Evolutionary conservation across 768 basidiomycete species (phyloP), one percentile per base, ranked within the genome.

Genomic region (Cyclocybe aegerita): DNA sequence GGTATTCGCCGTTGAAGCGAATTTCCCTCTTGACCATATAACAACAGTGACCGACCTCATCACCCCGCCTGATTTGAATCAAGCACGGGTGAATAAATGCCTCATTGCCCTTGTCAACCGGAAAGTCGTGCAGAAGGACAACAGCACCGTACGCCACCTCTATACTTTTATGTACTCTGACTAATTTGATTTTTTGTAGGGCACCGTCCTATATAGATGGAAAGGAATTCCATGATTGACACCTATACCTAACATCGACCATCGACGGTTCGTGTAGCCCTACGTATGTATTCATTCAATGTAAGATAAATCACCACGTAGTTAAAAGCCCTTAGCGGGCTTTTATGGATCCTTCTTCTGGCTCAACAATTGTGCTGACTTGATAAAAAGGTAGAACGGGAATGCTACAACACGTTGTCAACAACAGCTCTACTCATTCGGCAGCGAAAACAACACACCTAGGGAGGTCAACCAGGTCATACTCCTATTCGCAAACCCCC

Each of bases 11-110:
- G 34, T 42, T 32, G 40, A 15, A 17, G 10, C 32, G 23, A 16
- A 7, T 12, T n/a, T 11, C 9, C 34, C 37, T 37, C 33, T 12
- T 47, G 37, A 17, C 9, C 14, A 46, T 31, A 42, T 38, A 5
- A 44, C 12, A 15, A 17, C 59, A 96, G 93, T 95, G 16, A 69
- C 79, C 30, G 89, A 92, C 49, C 76, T 95, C 48, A 79, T 94
- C 58, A 77, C 75, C 37, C 84, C 84, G 2, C 90, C 92, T 0
- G 90, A 93, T 55, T 78, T 96, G 34, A 90, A 86, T 46, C 93
- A 96, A 71, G 88, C 93, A 7, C 79, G 90, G 38, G 94, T 93
- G 37, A 96, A 97, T 67, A 95, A 93, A 65, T 96, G 93, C 58
- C 75, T 98, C 34, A 93, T 98, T 46, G 91, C 93, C 1, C 73